Conservation (phyloP, 495 filamentous ascomycete genomes). For the Trichoderma reesei region DNA sequence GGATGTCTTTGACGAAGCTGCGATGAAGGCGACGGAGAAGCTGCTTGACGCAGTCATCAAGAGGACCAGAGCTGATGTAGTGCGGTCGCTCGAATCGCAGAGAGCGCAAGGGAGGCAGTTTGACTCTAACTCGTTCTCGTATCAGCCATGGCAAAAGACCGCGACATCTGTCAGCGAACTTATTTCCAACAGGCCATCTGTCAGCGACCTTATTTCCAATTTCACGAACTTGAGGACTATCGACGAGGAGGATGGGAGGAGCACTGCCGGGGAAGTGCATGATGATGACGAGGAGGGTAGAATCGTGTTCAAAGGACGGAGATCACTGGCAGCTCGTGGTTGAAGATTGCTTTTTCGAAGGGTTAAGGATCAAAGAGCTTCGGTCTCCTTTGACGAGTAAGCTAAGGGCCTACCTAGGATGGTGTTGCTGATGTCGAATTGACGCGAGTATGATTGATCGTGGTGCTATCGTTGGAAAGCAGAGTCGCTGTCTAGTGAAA, state of each 20-base stretch:
- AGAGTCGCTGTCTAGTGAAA: no score
- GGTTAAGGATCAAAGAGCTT: no score
- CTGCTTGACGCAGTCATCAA: not conserved
- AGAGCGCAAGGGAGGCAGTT: not conserved
- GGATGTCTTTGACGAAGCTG: constrained; percentile 9
- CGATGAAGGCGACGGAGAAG: not conserved
- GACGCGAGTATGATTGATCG: no score
- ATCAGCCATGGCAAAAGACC: not conserved
- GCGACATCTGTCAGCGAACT: not conserved
- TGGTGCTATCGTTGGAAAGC: no score
- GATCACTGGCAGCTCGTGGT: not conserved
- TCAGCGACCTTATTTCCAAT: not conserved
- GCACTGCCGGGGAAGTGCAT: not conserved
- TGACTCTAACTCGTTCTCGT: not conserved
- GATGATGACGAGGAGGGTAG: not conserved
- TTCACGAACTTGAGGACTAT: not conserved
- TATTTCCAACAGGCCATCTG: not conserved
- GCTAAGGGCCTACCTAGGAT: no score
- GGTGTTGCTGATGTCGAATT: no score
- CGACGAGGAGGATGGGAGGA: not conserved
- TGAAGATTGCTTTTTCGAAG: not conserved
- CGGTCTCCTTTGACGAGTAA: no score
- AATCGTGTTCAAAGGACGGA: not conserved
- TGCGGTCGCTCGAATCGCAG: not conserved
- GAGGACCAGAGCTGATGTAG: not conserved